These are phyloP conservation scores for Scytalidium lignicola DNA, from an alignment of 2,329 filamentous ascomycete genomes.

Conservation along the genomic window DNA sequence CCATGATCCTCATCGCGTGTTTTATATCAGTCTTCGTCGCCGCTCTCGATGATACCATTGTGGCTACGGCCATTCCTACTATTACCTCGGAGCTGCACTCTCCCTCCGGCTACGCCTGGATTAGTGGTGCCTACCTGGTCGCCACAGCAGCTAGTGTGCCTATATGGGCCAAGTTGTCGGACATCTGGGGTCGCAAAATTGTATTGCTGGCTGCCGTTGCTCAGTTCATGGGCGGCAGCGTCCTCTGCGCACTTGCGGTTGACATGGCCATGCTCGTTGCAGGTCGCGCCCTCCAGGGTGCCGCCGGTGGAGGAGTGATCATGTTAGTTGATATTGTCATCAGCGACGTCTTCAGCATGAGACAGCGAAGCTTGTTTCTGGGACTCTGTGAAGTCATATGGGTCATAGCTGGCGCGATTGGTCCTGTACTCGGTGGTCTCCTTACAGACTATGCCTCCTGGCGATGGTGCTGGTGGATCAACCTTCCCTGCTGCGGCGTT, in stretches of 20 bases:
- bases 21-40: constrained; percentile 15
- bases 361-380: constrained; percentile 7
- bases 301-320: constrained; percentile 57
- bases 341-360: constrained; percentile 70
- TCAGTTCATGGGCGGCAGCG: constrained; percentile 56
- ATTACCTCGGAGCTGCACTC: constrained; percentile 35
- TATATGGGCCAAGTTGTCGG: constrained; percentile 56
- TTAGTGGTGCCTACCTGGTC: constrained; percentile 41
- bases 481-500: constrained; percentile 45
- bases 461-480: constrained; percentile 26
- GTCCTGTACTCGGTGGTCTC: constrained; percentile 25
- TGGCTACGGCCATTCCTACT: constrained; percentile 33
- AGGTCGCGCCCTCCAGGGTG: constrained; percentile 55
- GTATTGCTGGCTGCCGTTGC: constrained; percentile 54
- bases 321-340: constrained; percentile 55
- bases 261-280: constrained; percentile 58
- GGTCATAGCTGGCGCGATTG: constrained; percentile 12
- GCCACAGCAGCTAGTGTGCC: constrained; percentile 48
- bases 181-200: constrained; percentile 62
- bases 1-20: background rate
- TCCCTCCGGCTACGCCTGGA: constrained; percentile 45
- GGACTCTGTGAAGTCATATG: constrained; percentile 9
- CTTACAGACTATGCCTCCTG: constrained; percentile 29
- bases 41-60: constrained; percentile 30
- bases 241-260: constrained; percentile 53